These are phyloP conservation scores for Fagopyrum esculentum DNA, from an alignment of 148 eudicot species.

Conservation along the genomic window DNA sequence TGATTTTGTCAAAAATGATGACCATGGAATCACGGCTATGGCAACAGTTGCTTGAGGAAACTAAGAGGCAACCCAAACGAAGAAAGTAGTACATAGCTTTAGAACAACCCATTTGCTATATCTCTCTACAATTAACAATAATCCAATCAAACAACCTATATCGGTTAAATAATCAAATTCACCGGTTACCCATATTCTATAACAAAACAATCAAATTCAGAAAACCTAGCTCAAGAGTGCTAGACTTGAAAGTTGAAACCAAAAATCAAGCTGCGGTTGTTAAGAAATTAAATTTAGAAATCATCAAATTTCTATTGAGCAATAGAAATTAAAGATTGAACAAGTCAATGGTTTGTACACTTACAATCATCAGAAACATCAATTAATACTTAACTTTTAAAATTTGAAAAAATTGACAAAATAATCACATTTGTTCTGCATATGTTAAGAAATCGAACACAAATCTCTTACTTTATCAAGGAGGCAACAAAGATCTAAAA, in stretches of 20 bases:
- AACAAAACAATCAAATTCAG: neutral
- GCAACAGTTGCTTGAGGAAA: constrained; percentile 27
- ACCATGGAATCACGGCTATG: constrained; percentile 22
- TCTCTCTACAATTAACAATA: constrained; percentile 16
- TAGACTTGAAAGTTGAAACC: neutral
- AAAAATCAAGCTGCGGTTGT: too few species aligned
- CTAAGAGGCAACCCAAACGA: constrained; percentile 26
- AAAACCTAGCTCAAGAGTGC: neutral
- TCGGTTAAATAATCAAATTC: neutral
- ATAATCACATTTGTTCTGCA: too few species aligned
- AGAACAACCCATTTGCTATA: constrained; percentile 37
- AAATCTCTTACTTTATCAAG: too few species aligned
- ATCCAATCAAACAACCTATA: constrained; percentile 17
- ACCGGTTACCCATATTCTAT: neutral
- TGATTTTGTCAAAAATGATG: constrained; percentile 33
- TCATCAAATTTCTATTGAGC: neutral
- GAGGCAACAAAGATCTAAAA: too few species aligned
- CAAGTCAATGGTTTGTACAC: neutral
- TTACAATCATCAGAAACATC: neutral
- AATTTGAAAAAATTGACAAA: neutral
- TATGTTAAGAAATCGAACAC: too few species aligned
- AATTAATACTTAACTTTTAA: neutral
- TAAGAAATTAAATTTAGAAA: too few species aligned
- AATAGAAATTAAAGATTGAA: neutral
- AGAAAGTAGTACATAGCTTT: constrained; percentile 23